A percentile compares a stretch with the other conserved stretches of the same genome.
phyloP scores from a whole-genome alignment of 225 moss, liverwort and hornwort genomes.

The Rhytidiadelphus loreus region DNA sequence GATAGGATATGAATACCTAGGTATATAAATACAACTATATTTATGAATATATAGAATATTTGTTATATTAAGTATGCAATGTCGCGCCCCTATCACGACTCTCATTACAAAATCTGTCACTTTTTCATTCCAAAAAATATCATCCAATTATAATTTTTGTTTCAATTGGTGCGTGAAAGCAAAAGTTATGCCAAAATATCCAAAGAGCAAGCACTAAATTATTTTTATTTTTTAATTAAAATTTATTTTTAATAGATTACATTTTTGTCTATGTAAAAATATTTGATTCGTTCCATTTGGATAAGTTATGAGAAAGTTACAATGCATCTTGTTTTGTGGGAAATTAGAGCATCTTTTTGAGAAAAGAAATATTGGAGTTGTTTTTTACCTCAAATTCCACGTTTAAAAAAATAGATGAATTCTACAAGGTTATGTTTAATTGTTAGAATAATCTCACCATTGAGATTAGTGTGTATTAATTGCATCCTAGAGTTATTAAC shows the following conservation, averaged over 20 bases:
- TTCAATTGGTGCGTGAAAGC: background rate
- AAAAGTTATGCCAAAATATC: background rate
- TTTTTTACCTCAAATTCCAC: background rate
- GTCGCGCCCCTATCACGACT: too few relatives aligned
- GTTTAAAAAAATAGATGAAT: background rate
- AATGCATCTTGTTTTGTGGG: background rate
- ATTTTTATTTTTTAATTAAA: background rate
- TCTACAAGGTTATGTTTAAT: fast-evolving
- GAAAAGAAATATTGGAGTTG: fast-evolving
- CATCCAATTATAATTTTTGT: background rate
- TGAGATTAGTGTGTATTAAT: fast-evolving
- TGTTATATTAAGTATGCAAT: background rate
- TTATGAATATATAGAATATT: background rate
- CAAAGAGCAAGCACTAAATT: background rate
- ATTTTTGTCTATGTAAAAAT: background rate
- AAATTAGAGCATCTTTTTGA: background rate
- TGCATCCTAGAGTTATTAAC: background rate
- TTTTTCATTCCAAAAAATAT: too few relatives aligned
- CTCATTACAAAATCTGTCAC: too few relatives aligned
- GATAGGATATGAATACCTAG: background rate
- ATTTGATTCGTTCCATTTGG: background rate
- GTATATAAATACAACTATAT: background rate
- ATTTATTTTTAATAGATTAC: too few relatives aligned
- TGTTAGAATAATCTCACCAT: background rate
- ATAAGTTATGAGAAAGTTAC: background rate